Evolutionary conservation across 441 rosid genomes (phyloP), one percentile per base, ranked within the genome.

Genomic region (Hypseocharis bilobata): DNA sequence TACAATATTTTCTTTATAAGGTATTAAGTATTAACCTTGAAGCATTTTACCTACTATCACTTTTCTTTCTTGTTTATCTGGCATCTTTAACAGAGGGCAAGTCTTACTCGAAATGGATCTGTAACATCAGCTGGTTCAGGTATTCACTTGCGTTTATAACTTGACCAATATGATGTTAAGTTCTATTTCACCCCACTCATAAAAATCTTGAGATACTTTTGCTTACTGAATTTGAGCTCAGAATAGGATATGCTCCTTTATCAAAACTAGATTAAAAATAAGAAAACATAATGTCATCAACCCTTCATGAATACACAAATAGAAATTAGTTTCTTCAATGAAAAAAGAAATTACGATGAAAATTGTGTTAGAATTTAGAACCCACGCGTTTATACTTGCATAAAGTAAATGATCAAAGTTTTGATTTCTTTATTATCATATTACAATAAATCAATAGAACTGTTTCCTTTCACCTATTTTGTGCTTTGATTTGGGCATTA

Each of bases 61-160:
- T 63, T 47, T 38, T 59, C 38, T 62, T 52, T 61, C 19, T 69
- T 16, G 4, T 25, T 62, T 49, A 47, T 16, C 36, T 40, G 58
- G 67, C 57, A 45, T 44, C 51, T 42, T 34, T 66, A 57, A 62
- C 69, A 85, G 87, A 85, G 74, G 55, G 82, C 83, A 77, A 77
- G 74, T 36, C 77, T 82, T 23, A 79, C 65, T 20, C 84, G 84
- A 57, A 76, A 82, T 70, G 88, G 87, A 60, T 81, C 93, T 11
- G 76, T 79, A 44, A 81, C 83, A 44, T 87, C 93, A 27, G 73
- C 75, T 28, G 78, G 68, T 74, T 82, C 93, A 80, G 83, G 89
- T 85, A 70, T 51, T 44, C 17, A 11, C 32, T 71, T 44, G 7
- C 30, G 34, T 44, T 65, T 57, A 63, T 29, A 56, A 44, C 67